Evolutionary conservation across 2,329 filamentous ascomycete genomes (phyloP).

Genomic region (Sporothrix pseudoabietina): DNA sequence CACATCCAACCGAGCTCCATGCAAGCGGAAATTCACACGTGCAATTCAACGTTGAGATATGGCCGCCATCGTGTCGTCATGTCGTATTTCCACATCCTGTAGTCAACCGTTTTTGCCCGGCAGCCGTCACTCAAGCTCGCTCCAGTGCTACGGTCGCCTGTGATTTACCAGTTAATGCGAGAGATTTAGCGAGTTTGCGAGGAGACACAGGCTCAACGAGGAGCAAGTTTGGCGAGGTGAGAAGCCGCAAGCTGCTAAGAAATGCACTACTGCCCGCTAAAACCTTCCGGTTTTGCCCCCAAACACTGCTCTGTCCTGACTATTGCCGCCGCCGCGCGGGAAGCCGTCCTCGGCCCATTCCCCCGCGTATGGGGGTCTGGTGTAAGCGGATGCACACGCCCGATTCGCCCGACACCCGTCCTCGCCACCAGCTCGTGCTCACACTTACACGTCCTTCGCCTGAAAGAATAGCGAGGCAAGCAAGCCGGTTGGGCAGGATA

Average conservation of each 20-base stretch:
- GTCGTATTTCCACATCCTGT: slow-evolving; percentile 1
- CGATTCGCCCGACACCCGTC: slow-evolving; percentile 16
- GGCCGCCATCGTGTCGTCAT: neutral
- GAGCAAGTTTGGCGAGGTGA: neutral
- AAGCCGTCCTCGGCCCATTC: slow-evolving; percentile 14
- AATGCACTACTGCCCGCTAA: neutral
- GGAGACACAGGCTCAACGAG: neutral
- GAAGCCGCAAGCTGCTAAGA: neutral
- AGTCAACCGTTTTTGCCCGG: neutral
- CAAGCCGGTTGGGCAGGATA: slow-evolving; percentile 18
- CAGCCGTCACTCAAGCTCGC: neutral
- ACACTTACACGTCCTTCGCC: neutral
- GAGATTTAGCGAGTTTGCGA: slow-evolving; percentile 1
- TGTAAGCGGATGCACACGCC: neutral
- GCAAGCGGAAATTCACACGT: neutral
- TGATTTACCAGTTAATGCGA: slow-evolving; percentile 24
- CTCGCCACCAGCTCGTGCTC: neutral
- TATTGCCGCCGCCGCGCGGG: slow-evolving; percentile 13
- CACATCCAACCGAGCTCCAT: neutral
- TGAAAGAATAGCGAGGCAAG: neutral
- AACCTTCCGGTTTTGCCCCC: neutral
- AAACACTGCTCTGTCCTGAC: neutral
- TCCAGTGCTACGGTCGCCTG: neutral
- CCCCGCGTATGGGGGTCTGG: slow-evolving; percentile 11
- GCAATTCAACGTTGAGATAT: neutral